These are phyloP conservation scores for Heterobasidion irregulare DNA, from an alignment of 1,284 basidiomycete genomes.

Conservation along the genomic window DNA sequence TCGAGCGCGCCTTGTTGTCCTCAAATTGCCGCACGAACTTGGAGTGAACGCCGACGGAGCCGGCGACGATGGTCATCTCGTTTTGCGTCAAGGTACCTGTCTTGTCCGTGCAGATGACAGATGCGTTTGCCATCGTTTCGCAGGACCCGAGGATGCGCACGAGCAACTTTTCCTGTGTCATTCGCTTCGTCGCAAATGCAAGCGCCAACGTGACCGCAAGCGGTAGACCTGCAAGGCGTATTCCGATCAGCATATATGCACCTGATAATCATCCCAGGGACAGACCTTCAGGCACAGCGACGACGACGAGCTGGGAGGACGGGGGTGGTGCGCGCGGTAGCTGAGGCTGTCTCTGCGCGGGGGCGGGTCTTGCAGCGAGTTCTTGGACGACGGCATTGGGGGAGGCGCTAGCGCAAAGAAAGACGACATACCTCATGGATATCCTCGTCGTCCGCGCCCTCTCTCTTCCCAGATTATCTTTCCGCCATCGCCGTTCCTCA, in stretches of 20 bases:
- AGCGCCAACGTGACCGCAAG: conserved; percentile 94
- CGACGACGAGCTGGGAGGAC: conserved; percentile 92
- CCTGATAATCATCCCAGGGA: conserved; percentile 2
- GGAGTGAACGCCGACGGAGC: conserved; percentile 86
- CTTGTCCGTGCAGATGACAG: conserved; percentile 95
- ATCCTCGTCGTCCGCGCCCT: too few species aligned
- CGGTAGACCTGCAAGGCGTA: conserved; percentile 79
- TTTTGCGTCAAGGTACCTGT: conserved; percentile 93
- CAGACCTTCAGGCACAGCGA: conserved; percentile 91
- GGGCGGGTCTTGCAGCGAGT: too few species aligned
- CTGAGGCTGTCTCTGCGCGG: too few species aligned
- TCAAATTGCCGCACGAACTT: conserved; percentile 84
- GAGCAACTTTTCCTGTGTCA: conserved; percentile 91
- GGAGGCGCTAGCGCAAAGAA: too few species aligned
- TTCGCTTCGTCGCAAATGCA: conserved; percentile 94
- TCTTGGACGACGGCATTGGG: too few species aligned
- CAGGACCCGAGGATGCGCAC: conserved; percentile 94
- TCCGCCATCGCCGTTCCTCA: too few species aligned
- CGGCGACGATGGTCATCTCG: conserved; percentile 93
- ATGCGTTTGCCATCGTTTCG: conserved; percentile 98
- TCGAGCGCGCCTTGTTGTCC: conserved; percentile 70
- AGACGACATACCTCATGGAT: too few species aligned
- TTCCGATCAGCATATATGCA: conserved; percentile 8
- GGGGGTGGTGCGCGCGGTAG: too few species aligned
- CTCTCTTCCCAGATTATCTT: too few species aligned